These are phyloP conservation scores for Dactylonectria estremocensis DNA, from an alignment of 2,329 filamentous ascomycete genomes.

Conservation along the genomic window DNA sequence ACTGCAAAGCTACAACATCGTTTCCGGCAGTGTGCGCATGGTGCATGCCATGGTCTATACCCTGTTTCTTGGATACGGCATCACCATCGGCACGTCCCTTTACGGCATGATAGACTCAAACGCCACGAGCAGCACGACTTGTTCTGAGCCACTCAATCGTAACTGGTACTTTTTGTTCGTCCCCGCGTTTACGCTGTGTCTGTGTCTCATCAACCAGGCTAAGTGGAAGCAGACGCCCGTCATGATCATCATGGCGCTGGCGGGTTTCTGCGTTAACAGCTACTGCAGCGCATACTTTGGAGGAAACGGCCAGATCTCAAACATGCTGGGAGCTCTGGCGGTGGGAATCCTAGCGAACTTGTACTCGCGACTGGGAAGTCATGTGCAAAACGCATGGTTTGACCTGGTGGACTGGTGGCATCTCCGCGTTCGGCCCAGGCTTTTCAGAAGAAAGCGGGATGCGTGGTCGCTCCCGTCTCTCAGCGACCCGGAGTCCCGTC, in stretches of 20 bases:
- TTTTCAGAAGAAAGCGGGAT: conserved; percentile 51
- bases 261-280: conserved; percentile 83
- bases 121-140: conserved; percentile 63
- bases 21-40: conserved; percentile 81
- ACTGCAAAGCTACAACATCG: conserved; percentile 78
- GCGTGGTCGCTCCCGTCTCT: conserved; percentile 51
- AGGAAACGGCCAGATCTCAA: conserved; percentile 81
- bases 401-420: conserved; percentile 68
- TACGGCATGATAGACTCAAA: conserved; percentile 75
- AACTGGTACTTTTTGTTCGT: conserved; percentile 80
- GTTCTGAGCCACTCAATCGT: conserved; percentile 61
- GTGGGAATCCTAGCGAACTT: conserved; percentile 85
- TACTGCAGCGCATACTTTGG: conserved; percentile 78
- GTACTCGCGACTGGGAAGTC: conserved; percentile 78
- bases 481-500: conserved; percentile 53
- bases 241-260: conserved; percentile 81
- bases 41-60: conserved; percentile 84
- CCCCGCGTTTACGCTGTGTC: conserved; percentile 79
- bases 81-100: conserved; percentile 77
- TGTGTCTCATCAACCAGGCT: conserved; percentile 86
- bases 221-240: conserved; percentile 84
- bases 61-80: conserved; percentile 80
- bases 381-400: conserved; percentile 69
- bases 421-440: conserved; percentile 56
- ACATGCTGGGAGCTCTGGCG: conserved; percentile 82